phyloP scores from a whole-genome alignment of 2,329 filamentous ascomycete species.

The Penicillium polonicum region DNA sequence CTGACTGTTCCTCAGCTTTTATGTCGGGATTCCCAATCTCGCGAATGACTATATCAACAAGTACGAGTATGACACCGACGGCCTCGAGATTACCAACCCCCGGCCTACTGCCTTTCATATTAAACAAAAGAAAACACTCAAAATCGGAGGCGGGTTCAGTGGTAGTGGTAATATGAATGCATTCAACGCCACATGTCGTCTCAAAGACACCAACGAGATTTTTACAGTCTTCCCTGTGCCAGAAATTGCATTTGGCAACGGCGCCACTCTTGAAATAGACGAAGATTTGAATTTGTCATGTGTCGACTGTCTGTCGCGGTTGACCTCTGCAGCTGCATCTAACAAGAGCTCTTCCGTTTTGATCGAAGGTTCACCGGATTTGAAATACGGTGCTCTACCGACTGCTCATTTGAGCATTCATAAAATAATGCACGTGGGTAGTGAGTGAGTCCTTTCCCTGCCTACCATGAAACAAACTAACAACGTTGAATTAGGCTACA shows the following conservation, averaged over 20 bases:
- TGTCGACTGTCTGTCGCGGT: slow-evolving; percentile 24
- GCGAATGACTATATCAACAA: slow-evolving; percentile 28
- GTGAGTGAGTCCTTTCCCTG: slow-evolving; percentile 8
- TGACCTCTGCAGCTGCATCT: slow-evolving; percentile 19
- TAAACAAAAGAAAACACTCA: slow-evolving; percentile 18
- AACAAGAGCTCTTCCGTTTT: slow-evolving; percentile 19
- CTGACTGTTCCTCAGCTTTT: slow-evolving; percentile 17
- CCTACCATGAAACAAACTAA: neutral
- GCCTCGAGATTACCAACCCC: slow-evolving; percentile 27
- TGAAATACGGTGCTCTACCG: slow-evolving; percentile 22
- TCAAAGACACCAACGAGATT: slow-evolving; percentile 11
- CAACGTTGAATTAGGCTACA: slow-evolving; percentile 16
- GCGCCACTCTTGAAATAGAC: slow-evolving; percentile 20
- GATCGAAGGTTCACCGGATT: slow-evolving; percentile 19
- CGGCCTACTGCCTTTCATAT: slow-evolving; percentile 25
- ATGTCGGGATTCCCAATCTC: slow-evolving; percentile 27
- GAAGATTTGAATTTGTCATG: slow-evolving; percentile 27
- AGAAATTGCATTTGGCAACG: slow-evolving; percentile 17
- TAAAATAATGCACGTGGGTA: slow-evolving; percentile 24
- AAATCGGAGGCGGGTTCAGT: slow-evolving; percentile 21
- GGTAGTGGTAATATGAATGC: slow-evolving; percentile 24
- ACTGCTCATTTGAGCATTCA: slow-evolving; percentile 27
- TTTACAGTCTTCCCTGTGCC: slow-evolving; percentile 23
- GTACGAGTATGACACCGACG: slow-evolving; percentile 21
- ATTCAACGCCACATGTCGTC: slow-evolving; percentile 24